Base-by-base conservation (phyloP, 371 early-diverging fungal species). In the Mucor indicus region DNA sequence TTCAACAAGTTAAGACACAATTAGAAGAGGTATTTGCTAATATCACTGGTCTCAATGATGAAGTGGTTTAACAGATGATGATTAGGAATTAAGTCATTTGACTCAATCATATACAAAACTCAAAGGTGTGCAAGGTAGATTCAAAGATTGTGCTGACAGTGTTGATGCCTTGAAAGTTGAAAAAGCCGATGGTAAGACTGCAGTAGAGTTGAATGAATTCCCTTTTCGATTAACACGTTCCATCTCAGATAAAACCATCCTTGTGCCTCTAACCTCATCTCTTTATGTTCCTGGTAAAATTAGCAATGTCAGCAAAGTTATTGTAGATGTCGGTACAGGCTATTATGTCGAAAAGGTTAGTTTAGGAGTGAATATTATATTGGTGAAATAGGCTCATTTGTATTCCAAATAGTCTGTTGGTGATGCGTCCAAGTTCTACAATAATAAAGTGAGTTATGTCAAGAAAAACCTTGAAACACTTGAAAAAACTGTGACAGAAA, bases 301-400 rank as follows among this genome's bases (percentile, higher is more conserved):
- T 31, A 73, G 81, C 20, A 75, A 92, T 55, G 79, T 84, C 11
- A 83, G 86, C 42, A 92, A 84, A 44, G 94, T 96, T 2, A 85
- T 95, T 57, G 91, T 97, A 0, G 98, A 97, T 71, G 85, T 96
- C 38, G 98, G 96, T 38, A 95, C 98, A 8, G 98, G 98, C 21
- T 97, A 97, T 64, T 93, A 84, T 55, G 85, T 93, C 16, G 94
- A 94, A 67, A 96, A 96, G 87, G 90, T 87, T 59, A 50, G 44
- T 12, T 30, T n/a, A 20, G 23, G 1, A 19, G 8, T 11, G 20
- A 12, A 23, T 16, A 13, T 10, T 12, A 33, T 15, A 32, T 23
- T 9, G 13, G 10, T 13, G 16, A 33, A 4, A n/a, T 4, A 8
- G 10, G 17, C 29, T n/a, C 4, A 40, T 12, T 16, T 23, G 20